phyloP scores from a whole-genome alignment of 352 stramenopile genomes.

The Pythium dissotocum region DNA sequence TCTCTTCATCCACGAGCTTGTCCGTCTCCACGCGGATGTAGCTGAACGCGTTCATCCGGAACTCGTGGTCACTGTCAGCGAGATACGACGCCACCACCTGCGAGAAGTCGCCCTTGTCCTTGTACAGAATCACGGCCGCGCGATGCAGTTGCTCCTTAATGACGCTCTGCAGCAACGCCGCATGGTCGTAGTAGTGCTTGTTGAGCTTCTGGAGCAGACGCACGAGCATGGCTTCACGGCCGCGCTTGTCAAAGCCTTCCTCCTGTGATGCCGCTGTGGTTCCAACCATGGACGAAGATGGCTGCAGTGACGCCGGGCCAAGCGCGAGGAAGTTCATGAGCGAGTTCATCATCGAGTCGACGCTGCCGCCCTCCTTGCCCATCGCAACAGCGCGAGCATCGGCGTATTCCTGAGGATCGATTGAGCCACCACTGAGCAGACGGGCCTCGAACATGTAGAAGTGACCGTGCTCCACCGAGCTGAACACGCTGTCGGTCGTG shows the following conservation, averaged over 20 bases:
- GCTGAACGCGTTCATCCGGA: slow-evolving; percentile 80
- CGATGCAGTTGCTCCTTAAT: slow-evolving; percentile 81
- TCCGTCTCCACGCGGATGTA: slow-evolving; percentile 75
- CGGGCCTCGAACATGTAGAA: slow-evolving; percentile 91
- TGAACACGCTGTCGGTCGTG: slow-evolving; percentile 45
- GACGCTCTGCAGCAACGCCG: slow-evolving; percentile 67
- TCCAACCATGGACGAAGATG: slow-evolving; percentile 32
- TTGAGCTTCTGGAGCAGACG: slow-evolving; percentile 82
- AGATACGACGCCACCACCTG: slow-evolving; percentile 81
- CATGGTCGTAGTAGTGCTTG: slow-evolving; percentile 82
- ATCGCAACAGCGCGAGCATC: slow-evolving; percentile 62
- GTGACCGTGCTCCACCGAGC: slow-evolving; percentile 80
- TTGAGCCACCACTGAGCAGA: slow-evolving; percentile 79
- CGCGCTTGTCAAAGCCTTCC: slow-evolving; percentile 82
- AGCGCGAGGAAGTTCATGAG: slow-evolving; percentile 88
- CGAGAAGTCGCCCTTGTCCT: slow-evolving; percentile 73
- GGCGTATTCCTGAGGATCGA: slow-evolving; percentile 83
- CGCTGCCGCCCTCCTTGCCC: slow-evolving; percentile 41
- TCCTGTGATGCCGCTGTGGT: slow-evolving; percentile 65
- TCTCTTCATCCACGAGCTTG: slow-evolving; percentile 47
- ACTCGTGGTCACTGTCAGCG: slow-evolving; percentile 78
- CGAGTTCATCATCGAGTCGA: slow-evolving; percentile 82
- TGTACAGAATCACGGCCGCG: slow-evolving; percentile 79
- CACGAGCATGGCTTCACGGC: slow-evolving; percentile 82
- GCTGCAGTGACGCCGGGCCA: slow-evolving; percentile 58